Evolutionary conservation across 2,329 filamentous ascomycete genomes (phyloP), one percentile per base, ranked within the genome.

Genomic region (Didymella pomorum): DNA sequence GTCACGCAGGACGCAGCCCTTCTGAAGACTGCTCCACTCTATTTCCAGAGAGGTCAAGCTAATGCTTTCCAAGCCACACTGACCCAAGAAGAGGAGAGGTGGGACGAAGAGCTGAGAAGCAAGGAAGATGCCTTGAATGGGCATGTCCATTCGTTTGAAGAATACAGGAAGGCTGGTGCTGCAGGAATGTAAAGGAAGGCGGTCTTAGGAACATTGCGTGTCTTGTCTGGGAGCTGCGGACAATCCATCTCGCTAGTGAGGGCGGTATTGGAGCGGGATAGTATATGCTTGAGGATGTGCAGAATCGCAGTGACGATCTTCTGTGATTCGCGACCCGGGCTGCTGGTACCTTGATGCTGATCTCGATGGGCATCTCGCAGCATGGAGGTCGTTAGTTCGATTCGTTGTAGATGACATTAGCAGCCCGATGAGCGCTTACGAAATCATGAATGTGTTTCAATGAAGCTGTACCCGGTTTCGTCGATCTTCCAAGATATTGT

Each of bases 1-100:
- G 70, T 83, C 49, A 82, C 77, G 3, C 77, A 79, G 60, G 78
- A 75, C 12, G 81, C 79, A 23, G 81, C 80, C 35, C 72, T 77
- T 52, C 69, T 79, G 58, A 79, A 79, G 63, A 61, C 59, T 8
- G 73, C 73, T 14, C 77, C 79, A 14, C 63, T 81, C 7, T 81
- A 79, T 62, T 80, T 83, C 62, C 72, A 73, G 18, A 69, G 80
- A 52, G 79, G 79, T 1, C 77, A 80, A 57, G 67, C 71, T 16
- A 74, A 75, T 51, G 70, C 70, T 11, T 81, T 82, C 58, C 68
- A 76, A 44, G 70, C 70, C 9, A 67, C 78, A 33, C 71, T 79
- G 20, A 76, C 74, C 3, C 71, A 72, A 35, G 81, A 82, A 58
- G 81, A 83, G 66, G 79, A 81, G 54, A 72, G 68, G 14, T 82